A percentile compares a stretch with the other conserved stretches of the same genome.
Evolutionary conservation across 768 basidiomycete species (phyloP).

Genomic region (Cyclocybe cylindracea): DNA sequence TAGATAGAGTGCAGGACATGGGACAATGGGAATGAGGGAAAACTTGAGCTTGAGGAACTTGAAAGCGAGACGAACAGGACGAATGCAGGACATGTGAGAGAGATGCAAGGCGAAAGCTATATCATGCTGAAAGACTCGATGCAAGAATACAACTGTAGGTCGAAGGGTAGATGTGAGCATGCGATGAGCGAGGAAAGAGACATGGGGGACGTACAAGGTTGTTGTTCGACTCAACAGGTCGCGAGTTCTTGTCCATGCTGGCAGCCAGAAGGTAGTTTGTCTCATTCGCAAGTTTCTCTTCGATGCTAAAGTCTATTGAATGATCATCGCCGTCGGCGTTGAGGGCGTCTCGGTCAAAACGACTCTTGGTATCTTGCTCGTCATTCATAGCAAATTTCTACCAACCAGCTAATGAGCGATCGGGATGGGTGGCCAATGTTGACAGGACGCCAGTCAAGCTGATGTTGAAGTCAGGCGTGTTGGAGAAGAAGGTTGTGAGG

Average conservation of each 20-base stretch:
- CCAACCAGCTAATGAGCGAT: conserved; percentile 89
- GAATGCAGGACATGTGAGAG: too few species aligned
- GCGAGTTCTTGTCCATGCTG: conserved; percentile 67
- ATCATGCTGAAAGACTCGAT: too few species aligned
- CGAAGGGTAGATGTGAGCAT: too few species aligned
- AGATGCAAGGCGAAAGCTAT: too few species aligned
- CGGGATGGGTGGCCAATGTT: conserved; percentile 80
- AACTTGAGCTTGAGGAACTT: too few species aligned
- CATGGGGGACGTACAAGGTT: too few species aligned
- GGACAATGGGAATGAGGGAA: too few species aligned
- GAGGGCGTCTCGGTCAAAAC: conserved; percentile 10
- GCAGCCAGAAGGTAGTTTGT: conserved; percentile 62
- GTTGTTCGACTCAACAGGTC: conserved; percentile 58
- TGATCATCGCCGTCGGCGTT: conserved; percentile 74
- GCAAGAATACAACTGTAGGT: too few species aligned
- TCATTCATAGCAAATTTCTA: conserved; percentile 66
- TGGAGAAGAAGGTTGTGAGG: conserved; percentile 79
- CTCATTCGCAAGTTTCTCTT: conserved; percentile 61
- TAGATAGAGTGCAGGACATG: too few species aligned
- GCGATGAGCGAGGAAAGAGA: too few species aligned
- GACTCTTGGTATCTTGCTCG: conserved; percentile 8
- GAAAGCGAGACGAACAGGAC: too few species aligned
- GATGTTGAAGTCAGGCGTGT: conserved; percentile 85
- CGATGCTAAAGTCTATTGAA: conserved; percentile 77
- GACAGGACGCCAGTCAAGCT: conserved; percentile 83